These are phyloP conservation scores for Tuber magnatum DNA, from an alignment of 495 filamentous ascomycete species.

Conservation along the genomic window DNA sequence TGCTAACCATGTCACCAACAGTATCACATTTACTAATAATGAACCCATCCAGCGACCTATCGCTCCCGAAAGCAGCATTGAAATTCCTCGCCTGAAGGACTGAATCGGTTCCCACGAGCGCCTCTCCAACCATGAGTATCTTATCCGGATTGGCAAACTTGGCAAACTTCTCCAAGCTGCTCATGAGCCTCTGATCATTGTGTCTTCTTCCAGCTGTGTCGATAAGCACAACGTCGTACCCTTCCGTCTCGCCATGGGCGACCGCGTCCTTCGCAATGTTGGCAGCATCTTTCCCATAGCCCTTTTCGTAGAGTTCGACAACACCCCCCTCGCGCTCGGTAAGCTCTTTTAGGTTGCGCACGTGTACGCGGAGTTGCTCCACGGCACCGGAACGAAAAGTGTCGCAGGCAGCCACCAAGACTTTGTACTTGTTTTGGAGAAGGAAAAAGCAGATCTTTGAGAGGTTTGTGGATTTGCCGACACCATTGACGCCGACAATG, in stretches of 20 bases:
- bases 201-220: slow-evolving; percentile 92
- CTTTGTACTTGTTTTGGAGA: slow-evolving; percentile 88
- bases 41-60: slow-evolving; percentile 78
- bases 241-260: slow-evolving; percentile 60
- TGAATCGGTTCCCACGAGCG: slow-evolving; percentile 86
- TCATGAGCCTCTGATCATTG: slow-evolving; percentile 93
- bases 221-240: slow-evolving; percentile 89
- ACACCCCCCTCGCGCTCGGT: slow-evolving; percentile 70
- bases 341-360: slow-evolving; percentile 79
- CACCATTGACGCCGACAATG: slow-evolving; percentile 95
- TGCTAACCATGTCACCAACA: slow-evolving; percentile 85
- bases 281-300: slow-evolving; percentile 94
- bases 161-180: slow-evolving; percentile 88
- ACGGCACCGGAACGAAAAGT: slow-evolving; percentile 97
- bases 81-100: slow-evolving; percentile 95
- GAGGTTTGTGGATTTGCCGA: slow-evolving; percentile 94
- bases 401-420: slow-evolving; percentile 92
- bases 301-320: slow-evolving; percentile 89
- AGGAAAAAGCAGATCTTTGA: slow-evolving; percentile 97
- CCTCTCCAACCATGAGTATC: slow-evolving; percentile 98
- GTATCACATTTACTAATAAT: slow-evolving; percentile 99
- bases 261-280: slow-evolving; percentile 93
- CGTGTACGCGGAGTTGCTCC: slow-evolving; percentile 92
- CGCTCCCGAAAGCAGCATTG: slow-evolving; percentile 80
- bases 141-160: slow-evolving; percentile 94